Evolutionary conservation across 352 stramenopile species (phyloP).

Genomic region (Phytopythium delawarense): DNA sequence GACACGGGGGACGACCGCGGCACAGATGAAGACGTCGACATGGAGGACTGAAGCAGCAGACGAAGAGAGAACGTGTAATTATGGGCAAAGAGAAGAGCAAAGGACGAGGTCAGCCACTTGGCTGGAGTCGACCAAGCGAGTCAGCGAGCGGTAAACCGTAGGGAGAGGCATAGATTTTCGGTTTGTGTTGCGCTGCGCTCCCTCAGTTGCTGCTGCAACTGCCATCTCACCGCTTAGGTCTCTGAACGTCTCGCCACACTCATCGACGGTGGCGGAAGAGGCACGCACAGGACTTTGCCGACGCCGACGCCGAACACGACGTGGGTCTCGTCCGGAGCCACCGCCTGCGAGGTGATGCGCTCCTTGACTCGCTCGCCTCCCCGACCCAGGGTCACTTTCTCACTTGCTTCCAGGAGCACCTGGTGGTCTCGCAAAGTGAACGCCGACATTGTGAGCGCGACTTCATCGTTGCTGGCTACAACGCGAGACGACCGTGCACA

Average conservation of each 20-base stretch:
- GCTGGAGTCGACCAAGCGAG: neutral
- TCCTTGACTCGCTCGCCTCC: constrained; percentile 13
- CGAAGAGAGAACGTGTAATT: constrained; percentile 15
- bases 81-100: constrained; percentile 8
- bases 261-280: constrained; percentile 26
- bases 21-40: constrained; percentile 69
- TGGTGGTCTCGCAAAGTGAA: constrained; percentile 45
- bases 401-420: constrained; percentile 44
- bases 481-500: constrained; percentile 63
- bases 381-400: neutral
- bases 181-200: constrained; percentile 9
- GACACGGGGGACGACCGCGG: constrained; percentile 32
- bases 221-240: constrained; percentile 15
- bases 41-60: constrained; percentile 55
- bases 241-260: constrained; percentile 8
- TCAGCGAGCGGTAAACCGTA: neutral
- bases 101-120: neutral
- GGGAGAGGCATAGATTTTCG: constrained; percentile 44
- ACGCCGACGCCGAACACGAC: constrained; percentile 61
- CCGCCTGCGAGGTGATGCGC: constrained; percentile 49
- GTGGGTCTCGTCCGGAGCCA: constrained; percentile 76
- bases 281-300: constrained; percentile 48
- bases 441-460: constrained; percentile 39
- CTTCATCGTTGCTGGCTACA: constrained; percentile 55
- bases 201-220: neutral